Conservation (phyloP, 2,329 filamentous ascomycete genomes). For the Epichloe coenophiala region DNA sequence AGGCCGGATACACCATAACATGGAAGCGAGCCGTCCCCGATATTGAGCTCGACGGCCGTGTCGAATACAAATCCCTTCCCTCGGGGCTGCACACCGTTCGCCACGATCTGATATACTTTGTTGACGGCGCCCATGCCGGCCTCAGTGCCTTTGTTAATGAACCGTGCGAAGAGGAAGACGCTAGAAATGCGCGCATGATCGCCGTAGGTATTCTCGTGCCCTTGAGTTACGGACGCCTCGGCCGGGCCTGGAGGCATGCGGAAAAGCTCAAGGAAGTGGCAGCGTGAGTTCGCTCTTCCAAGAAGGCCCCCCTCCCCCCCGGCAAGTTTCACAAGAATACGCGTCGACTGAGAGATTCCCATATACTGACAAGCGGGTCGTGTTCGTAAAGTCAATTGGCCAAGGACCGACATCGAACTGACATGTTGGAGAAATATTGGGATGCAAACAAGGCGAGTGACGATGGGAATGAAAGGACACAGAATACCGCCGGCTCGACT, state of each 20-base stretch:
- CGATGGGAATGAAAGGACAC: conserved; percentile 6
- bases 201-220: conserved; percentile 83
- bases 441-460: conserved; percentile 31
- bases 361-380: background rate
- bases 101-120: conserved; percentile 87
- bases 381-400: conserved; percentile 39
- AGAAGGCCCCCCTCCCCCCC: no score
- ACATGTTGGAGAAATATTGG: conserved; percentile 71
- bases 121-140: conserved; percentile 64
- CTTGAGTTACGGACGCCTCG: conserved; percentile 70
- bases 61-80: conserved; percentile 93
- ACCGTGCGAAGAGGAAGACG: conserved; percentile 59
- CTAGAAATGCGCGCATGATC: conserved; percentile 83
- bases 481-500: conserved; percentile 7
- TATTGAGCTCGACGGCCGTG: conserved; percentile 67
- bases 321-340: no score
- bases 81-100: conserved; percentile 83
- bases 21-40: conserved; percentile 68
- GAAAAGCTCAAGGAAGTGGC: conserved; percentile 62
- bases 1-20: conserved; percentile 77
- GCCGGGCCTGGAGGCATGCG: conserved; percentile 81
- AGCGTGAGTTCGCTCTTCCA: conserved; percentile 31
- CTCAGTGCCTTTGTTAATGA: conserved; percentile 84
- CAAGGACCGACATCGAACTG: conserved; percentile 47
- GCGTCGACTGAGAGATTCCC: background rate